Base-by-base conservation (phyloP, 495 filamentous ascomycete species). In the Sporormia fimetaria region DNA sequence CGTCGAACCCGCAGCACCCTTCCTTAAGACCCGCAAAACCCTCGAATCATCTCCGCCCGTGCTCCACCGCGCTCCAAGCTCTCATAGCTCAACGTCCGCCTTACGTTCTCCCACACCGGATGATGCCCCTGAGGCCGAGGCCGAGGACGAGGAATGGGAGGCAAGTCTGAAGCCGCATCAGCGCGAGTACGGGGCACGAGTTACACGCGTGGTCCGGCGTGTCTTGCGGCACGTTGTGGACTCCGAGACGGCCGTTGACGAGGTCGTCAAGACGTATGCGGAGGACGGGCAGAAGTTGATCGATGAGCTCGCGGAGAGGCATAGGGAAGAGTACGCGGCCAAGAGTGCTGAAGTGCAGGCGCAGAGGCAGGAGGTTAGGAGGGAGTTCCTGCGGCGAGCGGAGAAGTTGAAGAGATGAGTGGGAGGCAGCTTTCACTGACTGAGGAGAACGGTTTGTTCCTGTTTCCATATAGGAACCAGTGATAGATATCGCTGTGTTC, bases 11-110 rank as follows among this genome's bases (percentile, higher is more conserved):
- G 40, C 33, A 16, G 41, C 32, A 3, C 36, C 40, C 21, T 7
- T 7, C 15, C 42, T 29, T 11, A 12, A 14, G 18, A 8, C 23
- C 0, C 6, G 17, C 6, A 45, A 45, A 11, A 35, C 21, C n/a
- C 20, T 45, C n/a, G 11, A 11, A 3, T 49, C 51, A 11, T 54
- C 51, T 21, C 41, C 45, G 8, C 40, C 40, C n/a, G n/a, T n/a
- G 6, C 12, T 3, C 2, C 12, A 24, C n/a, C 7, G 24, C 21
- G 15, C 46, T 3, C 23, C 28, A n/a, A 54, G 51, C 41, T 41
- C 24, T n/a, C 51, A 54, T 21, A 54, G 44, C 37, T 54, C 51
- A n/a, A 54, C 44, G 12, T 54, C 51, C 3, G 40, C 40, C 6
- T 30, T 28, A n/a, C 12, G 14, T 1, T 32, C 44, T 20, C 27